A percentile compares a stretch with the other conserved stretches of the same genome.
These are phyloP conservation scores for Malus orientalis DNA, from an alignment of 306 rosid genomes.

Conservation along the genomic window DNA sequence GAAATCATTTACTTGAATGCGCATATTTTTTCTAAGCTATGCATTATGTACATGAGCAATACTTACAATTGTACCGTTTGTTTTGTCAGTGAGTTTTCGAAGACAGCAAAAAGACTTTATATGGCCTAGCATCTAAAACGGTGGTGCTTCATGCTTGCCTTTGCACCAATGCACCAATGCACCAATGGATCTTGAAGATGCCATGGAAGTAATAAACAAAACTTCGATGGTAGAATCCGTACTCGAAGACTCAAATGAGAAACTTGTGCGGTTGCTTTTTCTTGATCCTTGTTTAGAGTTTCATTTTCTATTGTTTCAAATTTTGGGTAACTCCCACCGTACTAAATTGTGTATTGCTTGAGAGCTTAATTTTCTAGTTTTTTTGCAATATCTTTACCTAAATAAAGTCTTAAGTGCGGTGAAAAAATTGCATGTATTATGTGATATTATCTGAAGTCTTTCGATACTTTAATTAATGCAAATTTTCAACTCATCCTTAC, in stretches of 20 bases:
- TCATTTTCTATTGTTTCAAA: neutral
- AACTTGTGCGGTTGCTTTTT: constrained; percentile 34
- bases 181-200: neutral
- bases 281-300: constrained; percentile 8
- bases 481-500: neutral
- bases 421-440: neutral
- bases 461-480: neutral
- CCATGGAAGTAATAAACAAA: neutral
- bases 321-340: constrained; percentile 37
- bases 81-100: constrained; percentile 48
- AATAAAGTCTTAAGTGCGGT: neutral
- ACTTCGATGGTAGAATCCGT: constrained; percentile 16
- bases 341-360: neutral
- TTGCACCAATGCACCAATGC: neutral
- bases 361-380: too few species aligned
- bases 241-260: constrained; percentile 20
- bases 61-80: constrained; percentile 7
- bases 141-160: neutral
- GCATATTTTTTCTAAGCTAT: neutral
- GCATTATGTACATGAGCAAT: neutral
- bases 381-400: neutral
- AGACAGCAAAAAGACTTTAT: constrained; percentile 46
- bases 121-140: neutral
- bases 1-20: neutral
- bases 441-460: neutral